phyloP scores from a whole-genome alignment of 2,329 filamentous ascomycete genomes.

The Monosporascus sp. region DNA sequence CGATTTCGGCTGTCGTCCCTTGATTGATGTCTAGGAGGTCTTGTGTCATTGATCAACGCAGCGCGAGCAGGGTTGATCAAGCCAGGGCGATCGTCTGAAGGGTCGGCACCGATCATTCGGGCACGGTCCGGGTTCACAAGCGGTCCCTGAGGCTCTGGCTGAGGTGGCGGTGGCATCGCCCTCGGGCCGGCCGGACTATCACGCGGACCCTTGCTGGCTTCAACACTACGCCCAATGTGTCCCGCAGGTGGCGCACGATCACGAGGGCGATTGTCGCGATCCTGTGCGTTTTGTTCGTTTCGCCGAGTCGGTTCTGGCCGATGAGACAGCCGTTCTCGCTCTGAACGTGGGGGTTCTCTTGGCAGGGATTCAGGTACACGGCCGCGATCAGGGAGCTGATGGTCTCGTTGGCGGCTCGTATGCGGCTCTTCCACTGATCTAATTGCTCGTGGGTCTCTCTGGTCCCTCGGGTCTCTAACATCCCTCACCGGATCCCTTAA shows the following conservation, averaged over 20 bases:
- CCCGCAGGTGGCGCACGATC: slow-evolving; percentile 28
- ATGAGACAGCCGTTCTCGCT: slow-evolving; percentile 32
- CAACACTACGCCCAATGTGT: slow-evolving; percentile 17
- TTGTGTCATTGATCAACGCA: slow-evolving; percentile 36
- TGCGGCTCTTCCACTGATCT: slow-evolving; percentile 37
- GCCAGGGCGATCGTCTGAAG: slow-evolving; percentile 32
- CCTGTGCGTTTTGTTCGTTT: slow-evolving; percentile 29
- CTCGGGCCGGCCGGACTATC: slow-evolving; percentile 23
- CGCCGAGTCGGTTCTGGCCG: slow-evolving; percentile 22
- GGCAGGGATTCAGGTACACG: slow-evolving; percentile 32
- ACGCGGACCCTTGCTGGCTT: slow-evolving; percentile 19
- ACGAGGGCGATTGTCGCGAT: slow-evolving; percentile 31
- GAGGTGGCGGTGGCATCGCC: slow-evolving; percentile 23
- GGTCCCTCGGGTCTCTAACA: slow-evolving; percentile 33
- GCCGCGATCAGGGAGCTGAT: slow-evolving; percentile 32
- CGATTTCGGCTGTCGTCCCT: slow-evolving; percentile 43
- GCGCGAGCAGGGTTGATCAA: slow-evolving; percentile 45
- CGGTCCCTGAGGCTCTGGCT: slow-evolving; percentile 34
- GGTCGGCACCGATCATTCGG: slow-evolving; percentile 36
- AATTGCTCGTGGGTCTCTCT: slow-evolving; percentile 27
- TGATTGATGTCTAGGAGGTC: slow-evolving; percentile 30
- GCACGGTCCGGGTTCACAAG: slow-evolving; percentile 53
- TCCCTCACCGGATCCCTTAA: slow-evolving; percentile 14
- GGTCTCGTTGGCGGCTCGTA: slow-evolving; percentile 37
- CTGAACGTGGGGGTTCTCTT: slow-evolving; percentile 32